Conservation (phyloP, 2,329 filamentous ascomycete species). For the Chaetomium strumarium region DNA sequence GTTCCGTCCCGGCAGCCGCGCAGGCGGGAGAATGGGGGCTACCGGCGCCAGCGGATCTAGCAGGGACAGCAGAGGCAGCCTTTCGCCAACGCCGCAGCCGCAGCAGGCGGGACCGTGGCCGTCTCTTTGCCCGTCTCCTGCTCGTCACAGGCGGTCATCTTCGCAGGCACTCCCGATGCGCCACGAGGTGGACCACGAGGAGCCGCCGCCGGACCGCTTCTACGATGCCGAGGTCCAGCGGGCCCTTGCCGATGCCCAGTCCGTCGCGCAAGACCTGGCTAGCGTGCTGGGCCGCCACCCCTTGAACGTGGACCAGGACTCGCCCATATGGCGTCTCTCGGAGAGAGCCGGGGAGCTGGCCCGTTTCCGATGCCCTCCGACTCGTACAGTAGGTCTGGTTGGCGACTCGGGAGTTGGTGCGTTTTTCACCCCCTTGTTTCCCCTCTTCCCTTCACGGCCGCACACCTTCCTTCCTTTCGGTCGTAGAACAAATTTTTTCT, state of each 20-base stretch:
- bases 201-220: conserved; percentile 29
- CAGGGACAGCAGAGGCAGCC: too few relatives aligned
- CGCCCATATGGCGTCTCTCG: conserved; percentile 34
- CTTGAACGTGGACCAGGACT: conserved; percentile 34
- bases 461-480: too few relatives aligned
- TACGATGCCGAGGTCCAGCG: conserved; percentile 32
- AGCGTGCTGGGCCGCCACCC: conserved; percentile 31
- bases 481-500: too few relatives aligned
- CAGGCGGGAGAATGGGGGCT: too few relatives aligned
- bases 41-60: too few relatives aligned
- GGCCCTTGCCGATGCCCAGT: conserved; percentile 31
- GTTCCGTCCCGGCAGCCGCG: too few relatives aligned
- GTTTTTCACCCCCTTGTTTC: conserved; percentile 15
- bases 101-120: too few relatives aligned
- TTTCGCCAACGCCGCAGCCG: too few relatives aligned
- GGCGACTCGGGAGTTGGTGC: conserved; percentile 43
- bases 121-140: too few relatives aligned
- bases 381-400: conserved; percentile 40
- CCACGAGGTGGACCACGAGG: conserved; percentile 18
- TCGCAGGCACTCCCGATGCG: neutral
- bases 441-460: too few relatives aligned
- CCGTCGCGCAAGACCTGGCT: conserved; percentile 28
- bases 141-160: conserved; percentile 1
- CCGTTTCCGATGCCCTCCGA: conserved; percentile 34
- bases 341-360: conserved; percentile 30